A percentile compares a stretch with the other conserved stretches of the same genome.
These are phyloP conservation scores for Elsinoe ampelina DNA, from an alignment of 2,329 filamentous ascomycete genomes.

Conservation along the genomic window DNA sequence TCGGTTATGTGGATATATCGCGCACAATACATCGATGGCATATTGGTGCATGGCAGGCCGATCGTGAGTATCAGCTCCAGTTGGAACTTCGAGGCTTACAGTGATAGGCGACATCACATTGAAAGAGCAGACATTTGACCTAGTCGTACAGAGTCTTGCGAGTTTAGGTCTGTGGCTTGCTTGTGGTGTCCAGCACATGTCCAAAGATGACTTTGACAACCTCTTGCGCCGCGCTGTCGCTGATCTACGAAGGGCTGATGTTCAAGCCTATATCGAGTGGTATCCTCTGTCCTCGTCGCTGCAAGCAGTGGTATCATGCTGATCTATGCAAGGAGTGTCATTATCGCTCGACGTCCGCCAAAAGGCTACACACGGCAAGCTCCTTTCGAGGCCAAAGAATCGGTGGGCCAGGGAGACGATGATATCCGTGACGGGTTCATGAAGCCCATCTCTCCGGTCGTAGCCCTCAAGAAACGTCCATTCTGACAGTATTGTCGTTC, in stretches of 20 bases:
- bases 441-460: not conserved
- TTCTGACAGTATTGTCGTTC: not conserved
- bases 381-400: not conserved
- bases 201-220: not conserved
- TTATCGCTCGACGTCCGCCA: not conserved
- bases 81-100: not conserved
- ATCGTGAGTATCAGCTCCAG: not conserved
- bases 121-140: not conserved
- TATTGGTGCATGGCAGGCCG: not conserved
- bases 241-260: not conserved
- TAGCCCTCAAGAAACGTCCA: not conserved
- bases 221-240: not conserved
- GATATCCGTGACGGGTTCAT: not conserved
- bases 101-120: not conserved
- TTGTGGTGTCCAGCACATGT: not conserved
- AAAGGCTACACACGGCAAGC: not conserved
- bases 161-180: not conserved
- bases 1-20: not conserved
- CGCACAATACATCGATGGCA: not conserved
- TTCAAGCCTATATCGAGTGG: not conserved
- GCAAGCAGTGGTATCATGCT: not conserved
- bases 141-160: not conserved
- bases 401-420: not conserved
- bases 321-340: not conserved
- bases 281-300: not conserved